Conservation (phyloP, 106 monocot genomes). For the Dendrobium chrysotoxum region DNA sequence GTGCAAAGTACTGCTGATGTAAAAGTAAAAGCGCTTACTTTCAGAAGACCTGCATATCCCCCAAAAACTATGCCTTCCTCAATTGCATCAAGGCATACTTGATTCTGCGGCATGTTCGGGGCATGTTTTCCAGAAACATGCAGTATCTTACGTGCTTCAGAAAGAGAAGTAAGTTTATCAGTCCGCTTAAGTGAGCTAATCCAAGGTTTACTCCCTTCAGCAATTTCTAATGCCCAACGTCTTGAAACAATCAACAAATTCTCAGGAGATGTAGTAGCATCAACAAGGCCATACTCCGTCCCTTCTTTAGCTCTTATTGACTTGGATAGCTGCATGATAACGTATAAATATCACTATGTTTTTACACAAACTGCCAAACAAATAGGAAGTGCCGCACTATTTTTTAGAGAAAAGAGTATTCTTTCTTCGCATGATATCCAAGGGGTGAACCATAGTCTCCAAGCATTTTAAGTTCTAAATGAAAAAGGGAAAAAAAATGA, state of each 20-base stretch:
- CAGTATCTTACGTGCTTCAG: conserved; percentile 8
- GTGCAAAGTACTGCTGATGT: neutral
- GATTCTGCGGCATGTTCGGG: neutral
- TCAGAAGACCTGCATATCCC: conserved; percentile 7
- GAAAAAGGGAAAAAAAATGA: neutral
- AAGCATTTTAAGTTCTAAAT: neutral
- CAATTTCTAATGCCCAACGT: conserved; percentile 11
- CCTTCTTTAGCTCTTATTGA: conserved; percentile 8
- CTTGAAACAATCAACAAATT: conserved; percentile 8
- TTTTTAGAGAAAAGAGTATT: neutral
- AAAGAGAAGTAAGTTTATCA: conserved; percentile 1
- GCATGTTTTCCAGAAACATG: neutral
- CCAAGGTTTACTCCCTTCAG: conserved; percentile 14
- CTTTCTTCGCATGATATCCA: neutral
- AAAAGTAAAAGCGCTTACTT: neutral
- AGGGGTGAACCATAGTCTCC: neutral
- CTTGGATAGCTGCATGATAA: conserved; percentile 1
- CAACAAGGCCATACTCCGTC: conserved; percentile 9
- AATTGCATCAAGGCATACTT: conserved; percentile 7
- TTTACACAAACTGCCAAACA: neutral
- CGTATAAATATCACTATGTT: neutral
- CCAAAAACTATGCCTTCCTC: conserved; percentile 9
- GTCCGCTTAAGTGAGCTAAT: conserved; percentile 4
- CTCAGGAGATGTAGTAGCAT: conserved; percentile 7
- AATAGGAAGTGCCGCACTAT: neutral